A percentile compares a stretch with the other conserved stretches of the same genome.
These are phyloP conservation scores for Fusarium sp. DNA, from an alignment of 2,329 filamentous ascomycete species.

Conservation along the genomic window DNA sequence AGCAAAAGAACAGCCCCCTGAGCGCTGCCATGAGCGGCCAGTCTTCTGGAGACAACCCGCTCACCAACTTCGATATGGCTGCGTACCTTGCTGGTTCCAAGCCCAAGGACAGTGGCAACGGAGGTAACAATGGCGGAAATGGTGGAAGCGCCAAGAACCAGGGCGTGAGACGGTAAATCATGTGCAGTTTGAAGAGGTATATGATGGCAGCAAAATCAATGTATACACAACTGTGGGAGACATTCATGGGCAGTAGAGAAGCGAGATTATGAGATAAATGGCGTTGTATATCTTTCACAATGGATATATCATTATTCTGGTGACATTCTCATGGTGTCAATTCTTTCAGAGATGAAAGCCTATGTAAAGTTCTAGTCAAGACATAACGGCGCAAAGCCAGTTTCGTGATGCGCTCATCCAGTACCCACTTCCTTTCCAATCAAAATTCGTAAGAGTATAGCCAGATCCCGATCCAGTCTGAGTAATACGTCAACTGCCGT, in stretches of 20 bases:
- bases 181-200: neutral
- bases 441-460: constrained; percentile 23
- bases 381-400: constrained; percentile 2
- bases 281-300: constrained; percentile 10
- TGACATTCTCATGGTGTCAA: neutral
- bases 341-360: neutral
- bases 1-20: constrained; percentile 83
- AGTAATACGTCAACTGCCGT: neutral
- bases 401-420: constrained; percentile 5
- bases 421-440: constrained; percentile 13
- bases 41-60: constrained; percentile 57
- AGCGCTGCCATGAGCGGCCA: constrained; percentile 66
- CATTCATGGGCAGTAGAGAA: constrained; percentile 2
- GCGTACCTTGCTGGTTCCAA: constrained; percentile 72
- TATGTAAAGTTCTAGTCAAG: constrained; percentile 2
- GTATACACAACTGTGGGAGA: neutral
- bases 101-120: constrained; percentile 58
- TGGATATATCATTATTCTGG: constrained; percentile 12
- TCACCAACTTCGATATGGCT: constrained; percentile 74
- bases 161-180: constrained; percentile 57
- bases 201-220: constrained; percentile 8
- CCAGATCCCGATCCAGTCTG: constrained; percentile 4
- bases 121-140: constrained; percentile 36
- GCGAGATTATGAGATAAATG: constrained; percentile 16
- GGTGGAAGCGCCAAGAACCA: constrained; percentile 56